Percentiles rank a stretch among this genome's conserved stretches.
Conservation (phyloP, 1,139 yeast genomes). For the Geotrichum australiense region DNA sequence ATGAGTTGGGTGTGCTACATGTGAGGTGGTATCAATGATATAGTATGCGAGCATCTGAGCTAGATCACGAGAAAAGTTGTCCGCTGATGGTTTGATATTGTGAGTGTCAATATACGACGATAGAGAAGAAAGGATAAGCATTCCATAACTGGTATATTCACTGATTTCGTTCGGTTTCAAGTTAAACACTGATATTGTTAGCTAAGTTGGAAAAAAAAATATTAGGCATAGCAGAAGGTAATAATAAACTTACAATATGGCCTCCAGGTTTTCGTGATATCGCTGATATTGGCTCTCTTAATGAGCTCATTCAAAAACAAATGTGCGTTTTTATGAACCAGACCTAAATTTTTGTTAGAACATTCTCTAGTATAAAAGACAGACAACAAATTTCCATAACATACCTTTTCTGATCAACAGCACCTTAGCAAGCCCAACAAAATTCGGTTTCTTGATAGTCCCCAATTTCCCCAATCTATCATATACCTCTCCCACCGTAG, state of each 20-base stretch:
- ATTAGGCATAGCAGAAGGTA: not conserved
- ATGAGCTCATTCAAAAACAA: slow-evolving; percentile 20
- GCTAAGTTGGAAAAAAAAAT: not conserved
- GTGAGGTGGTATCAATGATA: slow-evolving; percentile 4
- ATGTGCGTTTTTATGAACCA: slow-evolving; percentile 16
- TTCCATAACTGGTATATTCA: slow-evolving; percentile 8
- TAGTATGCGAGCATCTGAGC: slow-evolving; percentile 10
- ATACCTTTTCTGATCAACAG: slow-evolving; percentile 4
- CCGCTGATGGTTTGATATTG: not conserved
- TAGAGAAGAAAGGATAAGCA: slow-evolving; percentile 12
- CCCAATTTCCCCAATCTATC: not conserved
- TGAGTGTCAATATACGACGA: not conserved
- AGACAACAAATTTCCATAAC: not conserved
- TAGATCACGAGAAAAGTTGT: slow-evolving; percentile 7
- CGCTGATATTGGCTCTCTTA: slow-evolving; percentile 2
- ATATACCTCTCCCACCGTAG: slow-evolving; percentile 6
- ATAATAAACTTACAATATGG: slow-evolving; percentile 10
- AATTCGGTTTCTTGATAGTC: slow-evolving; percentile 8
- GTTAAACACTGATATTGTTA: no score
- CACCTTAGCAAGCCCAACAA: slow-evolving; percentile 9
- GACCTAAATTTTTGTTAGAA: slow-evolving; percentile 9
- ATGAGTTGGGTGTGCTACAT: slow-evolving; percentile 3
- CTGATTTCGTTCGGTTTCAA: not conserved
- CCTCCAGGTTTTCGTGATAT: slow-evolving; percentile 7
- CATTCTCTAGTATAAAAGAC: not conserved